A percentile compares a stretch with the other conserved stretches of the same genome.
phyloP scores from a whole-genome alignment of 1,284 basidiomycete genomes.

The Rhodotorula mucilaginosa region DNA sequence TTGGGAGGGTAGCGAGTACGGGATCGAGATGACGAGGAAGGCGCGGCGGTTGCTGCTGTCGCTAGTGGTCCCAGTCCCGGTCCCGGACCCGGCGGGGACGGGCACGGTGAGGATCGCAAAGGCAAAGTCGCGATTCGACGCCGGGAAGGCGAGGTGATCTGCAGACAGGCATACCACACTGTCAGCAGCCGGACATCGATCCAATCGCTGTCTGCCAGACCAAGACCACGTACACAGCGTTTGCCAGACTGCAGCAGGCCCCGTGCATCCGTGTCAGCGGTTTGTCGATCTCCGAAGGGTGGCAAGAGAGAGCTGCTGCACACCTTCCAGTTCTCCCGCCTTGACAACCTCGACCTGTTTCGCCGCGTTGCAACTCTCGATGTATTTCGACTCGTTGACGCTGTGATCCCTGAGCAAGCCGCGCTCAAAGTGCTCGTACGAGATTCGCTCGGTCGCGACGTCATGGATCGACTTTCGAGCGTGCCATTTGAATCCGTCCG shows the following conservation, averaged over 20 bases:
- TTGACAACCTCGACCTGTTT: conserved; percentile 7
- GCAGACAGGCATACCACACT: neutral
- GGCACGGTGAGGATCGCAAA: conserved; percentile 26
- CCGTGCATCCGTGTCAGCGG: neutral
- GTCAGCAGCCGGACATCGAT: neutral
- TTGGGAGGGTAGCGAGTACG: conserved; percentile 10
- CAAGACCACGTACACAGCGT: conserved; percentile 15
- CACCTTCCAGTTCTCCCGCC: conserved; percentile 26
- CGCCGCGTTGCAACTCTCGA: conserved; percentile 17
- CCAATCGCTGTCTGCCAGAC: neutral
- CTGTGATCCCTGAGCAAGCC: conserved; percentile 28
- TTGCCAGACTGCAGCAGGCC: conserved; percentile 19
- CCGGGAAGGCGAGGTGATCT: conserved; percentile 22
- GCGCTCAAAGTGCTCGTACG: conserved; percentile 19
- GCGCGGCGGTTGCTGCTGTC: neutral
- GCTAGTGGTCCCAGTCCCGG: no score
- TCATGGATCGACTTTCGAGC: conserved; percentile 5
- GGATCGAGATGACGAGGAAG: conserved; percentile 36
- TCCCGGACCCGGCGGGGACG: neutral
- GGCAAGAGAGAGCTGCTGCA: neutral
- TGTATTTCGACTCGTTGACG: conserved; percentile 26
- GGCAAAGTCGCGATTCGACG: conserved; percentile 30
- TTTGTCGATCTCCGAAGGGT: neutral
- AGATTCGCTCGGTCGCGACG: neutral
- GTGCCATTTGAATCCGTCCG: conserved; percentile 20